Base-by-base conservation (phyloP, 495 filamentous ascomycete genomes). In the Eremomyces bilateralis region DNA sequence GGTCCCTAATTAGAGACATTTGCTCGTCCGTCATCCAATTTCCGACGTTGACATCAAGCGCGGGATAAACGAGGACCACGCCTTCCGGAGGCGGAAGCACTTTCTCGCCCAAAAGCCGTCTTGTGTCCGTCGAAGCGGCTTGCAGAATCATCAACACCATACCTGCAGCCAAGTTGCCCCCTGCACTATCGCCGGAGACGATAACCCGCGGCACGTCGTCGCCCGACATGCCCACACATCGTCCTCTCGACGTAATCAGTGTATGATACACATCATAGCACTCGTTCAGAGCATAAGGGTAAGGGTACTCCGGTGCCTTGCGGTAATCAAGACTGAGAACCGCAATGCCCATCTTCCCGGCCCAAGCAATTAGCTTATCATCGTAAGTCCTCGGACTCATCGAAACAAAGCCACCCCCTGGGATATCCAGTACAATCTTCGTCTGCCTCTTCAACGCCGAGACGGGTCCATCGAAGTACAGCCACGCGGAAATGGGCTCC, bases 1-100 rank as follows among this genome's bases (percentile, higher is more conserved):
- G 73, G 38, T 93, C 82, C 41, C 84, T 75, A 35, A 97, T 93
- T 25, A 95, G 57, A 0, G 79, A 64, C 80, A 94, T 88, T 49
- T 95, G 84, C 50, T 95, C 88, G 44, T 97, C 90, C 0, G 76
- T 81, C 83, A 97, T 94, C 88, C 88, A 97, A 45, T 81, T 94
- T n/a, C 79, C 77, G 33, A 95, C 93, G 49, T 82, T 92, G 71
- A 95, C 76, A 46, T 93, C 90, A 37, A 97, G 59, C 0, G 70
- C 70, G 1, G 88, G 88, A 48, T 97, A 97, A 19, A 90, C 71
- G 25, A 94, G 60, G 1, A 95, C 62, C 8, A 94, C 46, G 0
- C 82, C 90, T 42, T 72, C 76, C 0, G 88, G 88, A 3, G 69
- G 49, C 1, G 88, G 81, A 1, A 97, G 61, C 25, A 58, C 49